Base-by-base conservation (phyloP, 371 early-diverging fungal genomes). In the Mucor irregularis region DNA sequence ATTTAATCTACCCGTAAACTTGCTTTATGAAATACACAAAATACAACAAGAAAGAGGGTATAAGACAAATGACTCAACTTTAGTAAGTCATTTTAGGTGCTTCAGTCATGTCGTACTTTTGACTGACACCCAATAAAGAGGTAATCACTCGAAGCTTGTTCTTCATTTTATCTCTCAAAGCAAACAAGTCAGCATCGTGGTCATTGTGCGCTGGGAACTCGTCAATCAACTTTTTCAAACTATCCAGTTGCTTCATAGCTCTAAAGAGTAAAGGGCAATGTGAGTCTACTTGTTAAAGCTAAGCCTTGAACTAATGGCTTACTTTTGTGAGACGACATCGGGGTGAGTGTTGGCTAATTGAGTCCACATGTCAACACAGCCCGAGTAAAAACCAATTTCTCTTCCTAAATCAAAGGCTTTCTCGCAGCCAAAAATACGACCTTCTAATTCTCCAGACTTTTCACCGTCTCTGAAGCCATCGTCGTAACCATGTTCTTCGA, bases 311-410 rank as follows among this genome's bases (percentile, higher is more conserved):
- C 13, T 1, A 38, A 26, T 29, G 11, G 17, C 56, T 65, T 79
- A 79, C 80, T 70, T 78, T 29, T 70, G 59, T 14, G 78, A 63
- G 14, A 80, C 63, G 22, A 60, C 64, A 3, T 81, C 79, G 0
- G 78, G 71, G 39, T 76, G 71, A 19, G 54, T 28, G 10, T 49
- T 24, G 4, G 62, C 60, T 22, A 85, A 53, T 10, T 69, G 45
- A 11, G 74, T 66, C 91, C 91, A 90, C 43, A 77, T 62, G 34
- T 84, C 76, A 11, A 79, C 83, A 57, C 87, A 85, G 9, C 91
- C 91, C 4, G 73, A 64, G 64, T 89, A 90, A 54, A 84, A 89
- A 17, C 90, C 90, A 49, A 89, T 71, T 59, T 90, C 91, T 29
- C 76, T 76, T 21, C 86, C 85, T 3, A 90, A 67, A 34, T 82